Evolutionary conservation across 1,284 basidiomycete genomes (phyloP).

Genomic region (Trichosporon coremiiforme): DNA sequence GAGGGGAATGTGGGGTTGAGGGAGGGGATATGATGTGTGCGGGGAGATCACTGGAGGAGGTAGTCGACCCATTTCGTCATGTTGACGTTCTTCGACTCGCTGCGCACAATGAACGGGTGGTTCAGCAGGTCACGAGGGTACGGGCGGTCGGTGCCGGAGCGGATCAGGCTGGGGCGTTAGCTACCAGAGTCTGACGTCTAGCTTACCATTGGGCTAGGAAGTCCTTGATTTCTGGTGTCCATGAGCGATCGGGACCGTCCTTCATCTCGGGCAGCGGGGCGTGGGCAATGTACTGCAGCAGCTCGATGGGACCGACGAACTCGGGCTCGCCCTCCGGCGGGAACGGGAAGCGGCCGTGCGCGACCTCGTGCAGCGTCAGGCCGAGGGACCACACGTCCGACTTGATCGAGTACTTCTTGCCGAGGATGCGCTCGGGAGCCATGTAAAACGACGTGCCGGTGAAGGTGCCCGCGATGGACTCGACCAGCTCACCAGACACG

Average conservation of each 20-base stretch:
- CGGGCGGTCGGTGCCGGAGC: constrained; percentile 65
- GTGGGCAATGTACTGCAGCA: constrained; percentile 87
- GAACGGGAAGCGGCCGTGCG: constrained; percentile 91
- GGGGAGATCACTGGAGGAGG: not conserved
- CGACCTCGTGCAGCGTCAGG: constrained; percentile 90
- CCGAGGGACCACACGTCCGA: constrained; percentile 97
- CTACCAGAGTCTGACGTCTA: constrained; percentile 2
- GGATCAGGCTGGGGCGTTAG: constrained; percentile 38
- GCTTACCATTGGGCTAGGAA: constrained; percentile 86
- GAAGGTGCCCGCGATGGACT: constrained; percentile 89
- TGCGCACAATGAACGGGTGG: constrained; percentile 82
- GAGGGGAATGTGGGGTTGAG: not conserved
- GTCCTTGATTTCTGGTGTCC: constrained; percentile 86
- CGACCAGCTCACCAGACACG: constrained; percentile 90
- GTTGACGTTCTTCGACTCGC: constrained; percentile 78
- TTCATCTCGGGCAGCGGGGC: constrained; percentile 80
- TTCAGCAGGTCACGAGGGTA: constrained; percentile 80
- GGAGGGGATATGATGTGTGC: not conserved
- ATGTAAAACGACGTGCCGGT: constrained; percentile 97
- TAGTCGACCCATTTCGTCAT: constrained; percentile 81
- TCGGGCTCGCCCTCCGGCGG: constrained; percentile 71
- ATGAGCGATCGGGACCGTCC: constrained; percentile 61
- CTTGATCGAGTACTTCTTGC: constrained; percentile 93
- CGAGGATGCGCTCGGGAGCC: constrained; percentile 95
- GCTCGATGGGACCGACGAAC: constrained; percentile 80